A percentile compares a stretch with the other conserved stretches of the same genome.
Evolutionary conservation across 257 asterid species (phyloP).

Genomic region (Nyctanthes arbortristis): DNA sequence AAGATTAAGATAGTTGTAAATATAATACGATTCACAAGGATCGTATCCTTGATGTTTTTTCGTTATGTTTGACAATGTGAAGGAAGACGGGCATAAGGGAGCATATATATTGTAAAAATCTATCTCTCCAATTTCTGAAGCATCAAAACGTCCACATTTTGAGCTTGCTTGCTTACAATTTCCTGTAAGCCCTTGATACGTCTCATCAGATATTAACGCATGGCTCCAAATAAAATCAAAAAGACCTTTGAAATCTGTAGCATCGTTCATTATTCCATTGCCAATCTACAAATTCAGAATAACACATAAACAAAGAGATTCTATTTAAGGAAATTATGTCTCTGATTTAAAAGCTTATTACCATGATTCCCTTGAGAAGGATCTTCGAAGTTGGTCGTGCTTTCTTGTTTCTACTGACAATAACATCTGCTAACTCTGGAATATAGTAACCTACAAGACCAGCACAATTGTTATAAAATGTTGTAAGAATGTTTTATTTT

Average conservation of each 20-base stretch:
- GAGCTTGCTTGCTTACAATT: constrained; percentile 24
- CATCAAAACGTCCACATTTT: constrained; percentile 23
- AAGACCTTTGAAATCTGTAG: constrained; percentile 29
- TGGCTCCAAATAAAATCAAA: constrained; percentile 46
- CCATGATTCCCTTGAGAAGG: constrained; percentile 47
- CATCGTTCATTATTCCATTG: constrained; percentile 45
- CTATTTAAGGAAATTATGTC: not conserved
- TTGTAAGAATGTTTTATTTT: not conserved
- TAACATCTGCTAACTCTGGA: constrained; percentile 44
- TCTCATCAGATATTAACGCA: constrained; percentile 47
- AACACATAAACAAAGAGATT: not conserved
- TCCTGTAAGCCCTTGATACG: constrained; percentile 28
- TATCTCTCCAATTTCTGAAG: constrained; percentile 32
- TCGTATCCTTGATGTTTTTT: constrained; percentile 25
- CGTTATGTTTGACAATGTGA: not conserved
- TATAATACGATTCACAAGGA: constrained; percentile 37
- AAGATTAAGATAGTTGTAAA: constrained; percentile 32
- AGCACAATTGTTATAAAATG: no score
- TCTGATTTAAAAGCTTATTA: constrained; percentile 14
- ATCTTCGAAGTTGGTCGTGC: constrained; percentile 22
- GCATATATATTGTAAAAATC: constrained; percentile 41
- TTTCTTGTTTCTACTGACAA: constrained; percentile 26
- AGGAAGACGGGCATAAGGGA: constrained; percentile 27
- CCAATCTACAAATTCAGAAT: constrained; percentile 37
- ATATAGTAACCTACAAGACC: constrained; percentile 44